These are phyloP conservation scores for Draba incana DNA, from an alignment of 345 rosid genomes.

Conservation along the genomic window DNA sequence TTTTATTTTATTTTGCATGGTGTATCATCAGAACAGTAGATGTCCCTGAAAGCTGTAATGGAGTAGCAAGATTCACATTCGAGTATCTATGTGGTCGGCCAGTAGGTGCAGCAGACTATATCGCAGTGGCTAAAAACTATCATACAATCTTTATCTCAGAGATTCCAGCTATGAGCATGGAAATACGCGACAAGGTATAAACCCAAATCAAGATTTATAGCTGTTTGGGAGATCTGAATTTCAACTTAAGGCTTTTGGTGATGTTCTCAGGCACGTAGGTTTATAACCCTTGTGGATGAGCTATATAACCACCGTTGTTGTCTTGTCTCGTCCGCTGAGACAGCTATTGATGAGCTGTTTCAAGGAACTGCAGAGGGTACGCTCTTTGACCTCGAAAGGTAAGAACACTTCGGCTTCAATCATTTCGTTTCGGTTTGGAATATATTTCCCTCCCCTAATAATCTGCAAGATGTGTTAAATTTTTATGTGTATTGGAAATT, in stretches of 20 bases:
- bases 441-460: background rate
- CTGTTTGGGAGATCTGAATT: background rate
- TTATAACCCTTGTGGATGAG: slow-evolving; percentile 92
- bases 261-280: slow-evolving; percentile 81
- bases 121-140: slow-evolving; percentile 76
- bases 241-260: slow-evolving; percentile 5
- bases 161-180: slow-evolving; percentile 87
- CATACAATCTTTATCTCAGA: slow-evolving; percentile 82
- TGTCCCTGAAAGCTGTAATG: slow-evolving; percentile 82
- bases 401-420: background rate
- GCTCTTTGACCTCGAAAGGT: slow-evolving; percentile 89
- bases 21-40: slow-evolving; percentile 62
- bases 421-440: too few species aligned
- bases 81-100: slow-evolving; percentile 87
- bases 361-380: slow-evolving; percentile 97
- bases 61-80: slow-evolving; percentile 76
- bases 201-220: slow-evolving; percentile 1
- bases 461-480: background rate
- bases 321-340: slow-evolving; percentile 67
- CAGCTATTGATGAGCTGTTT: slow-evolving; percentile 86
- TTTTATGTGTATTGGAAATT: background rate
- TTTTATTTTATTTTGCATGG: background rate
- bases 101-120: slow-evolving; percentile 95
- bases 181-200: slow-evolving; percentile 84
- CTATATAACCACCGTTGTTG: slow-evolving; percentile 90